Conservation (phyloP, 208 protist species). For the Crithidia sp. region DNA sequence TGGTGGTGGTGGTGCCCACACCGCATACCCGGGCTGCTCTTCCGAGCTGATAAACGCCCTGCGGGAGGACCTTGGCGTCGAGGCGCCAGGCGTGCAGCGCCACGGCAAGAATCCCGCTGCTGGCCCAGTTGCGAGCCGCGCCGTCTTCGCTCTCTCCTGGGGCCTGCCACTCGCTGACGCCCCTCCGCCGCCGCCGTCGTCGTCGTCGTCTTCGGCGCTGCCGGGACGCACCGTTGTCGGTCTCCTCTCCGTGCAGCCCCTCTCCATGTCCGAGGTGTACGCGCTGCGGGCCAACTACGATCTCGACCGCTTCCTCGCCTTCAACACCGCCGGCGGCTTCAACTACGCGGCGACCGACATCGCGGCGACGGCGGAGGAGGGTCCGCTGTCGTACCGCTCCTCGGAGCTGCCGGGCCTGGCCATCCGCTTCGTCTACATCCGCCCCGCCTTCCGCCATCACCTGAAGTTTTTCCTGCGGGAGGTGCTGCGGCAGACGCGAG, state of each 20-base stretch:
- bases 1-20: background rate
- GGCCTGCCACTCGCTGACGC: background rate
- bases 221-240: slow-evolving; percentile 47
- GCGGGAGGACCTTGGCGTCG: slow-evolving; percentile 25
- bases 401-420: slow-evolving; percentile 57
- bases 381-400: slow-evolving; percentile 47
- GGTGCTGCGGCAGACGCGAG: slow-evolving; percentile 67
- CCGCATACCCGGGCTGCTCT: slow-evolving; percentile 24
- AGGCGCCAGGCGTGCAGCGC: background rate
- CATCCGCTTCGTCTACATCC: slow-evolving; percentile 76
- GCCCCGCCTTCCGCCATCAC: slow-evolving; percentile 57
- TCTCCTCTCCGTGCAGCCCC: slow-evolving; percentile 55
- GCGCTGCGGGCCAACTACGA: slow-evolving; percentile 88
- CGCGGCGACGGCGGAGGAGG: slow-evolving; percentile 39
- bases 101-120: background rate
- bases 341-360: slow-evolving; percentile 82
- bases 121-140: slow-evolving; percentile 8
- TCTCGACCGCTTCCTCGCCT: slow-evolving; percentile 81
- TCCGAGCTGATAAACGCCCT: slow-evolving; percentile 31
- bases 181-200: slow-evolving; percentile 1
- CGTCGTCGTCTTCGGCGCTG: background rate
- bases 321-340: slow-evolving; percentile 56
- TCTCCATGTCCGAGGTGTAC: slow-evolving; percentile 77
- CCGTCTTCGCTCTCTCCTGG: slow-evolving; percentile 42
- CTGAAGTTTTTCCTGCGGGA: slow-evolving; percentile 84